Conservation (phyloP, 2,329 filamentous ascomycete species). For the Fusarium hainanense region DNA sequence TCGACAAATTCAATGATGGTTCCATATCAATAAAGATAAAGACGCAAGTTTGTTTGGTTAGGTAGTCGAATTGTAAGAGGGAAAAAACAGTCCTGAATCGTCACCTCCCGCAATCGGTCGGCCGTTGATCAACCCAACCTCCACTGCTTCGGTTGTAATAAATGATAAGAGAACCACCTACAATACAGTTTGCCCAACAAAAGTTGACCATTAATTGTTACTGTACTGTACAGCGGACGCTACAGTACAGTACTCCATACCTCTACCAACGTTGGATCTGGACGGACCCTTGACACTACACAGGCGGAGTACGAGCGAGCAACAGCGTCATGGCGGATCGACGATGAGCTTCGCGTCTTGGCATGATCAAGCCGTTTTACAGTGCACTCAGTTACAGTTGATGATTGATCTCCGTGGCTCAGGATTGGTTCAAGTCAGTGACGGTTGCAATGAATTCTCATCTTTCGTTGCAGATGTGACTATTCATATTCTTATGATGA, state of each 20-base stretch:
- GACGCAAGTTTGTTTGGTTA: conserved; percentile 9
- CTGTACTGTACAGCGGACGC: conserved; percentile 25
- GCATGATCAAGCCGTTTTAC: conserved; percentile 19
- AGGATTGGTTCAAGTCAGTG: conserved; percentile 22
- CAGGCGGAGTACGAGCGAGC: conserved; percentile 23
- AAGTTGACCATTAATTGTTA: conserved; percentile 20
- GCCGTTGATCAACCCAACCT: conserved; percentile 11
- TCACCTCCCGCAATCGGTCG: conserved; percentile 25
- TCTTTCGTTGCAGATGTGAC: neutral
- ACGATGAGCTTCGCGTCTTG: conserved; percentile 37
- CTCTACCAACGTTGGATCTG: conserved; percentile 31
- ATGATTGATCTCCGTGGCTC: conserved; percentile 10
- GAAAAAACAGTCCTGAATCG: conserved; percentile 11
- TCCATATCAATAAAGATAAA: conserved; percentile 29
- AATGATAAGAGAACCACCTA: conserved; percentile 37
- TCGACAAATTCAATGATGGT: neutral
- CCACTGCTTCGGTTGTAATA: conserved; percentile 15
- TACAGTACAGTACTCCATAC: conserved; percentile 26
- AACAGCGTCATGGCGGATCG: conserved; percentile 38
- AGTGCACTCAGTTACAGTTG: neutral
- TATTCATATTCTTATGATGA: conserved; percentile 1
- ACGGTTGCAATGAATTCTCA: neutral
- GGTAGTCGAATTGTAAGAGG: conserved; percentile 6
- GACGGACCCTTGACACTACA: conserved; percentile 26
- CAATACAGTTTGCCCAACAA: conserved; percentile 30